Base-by-base conservation (phyloP, 768 basidiomycete genomes). In the Megacollybia marginata region DNA sequence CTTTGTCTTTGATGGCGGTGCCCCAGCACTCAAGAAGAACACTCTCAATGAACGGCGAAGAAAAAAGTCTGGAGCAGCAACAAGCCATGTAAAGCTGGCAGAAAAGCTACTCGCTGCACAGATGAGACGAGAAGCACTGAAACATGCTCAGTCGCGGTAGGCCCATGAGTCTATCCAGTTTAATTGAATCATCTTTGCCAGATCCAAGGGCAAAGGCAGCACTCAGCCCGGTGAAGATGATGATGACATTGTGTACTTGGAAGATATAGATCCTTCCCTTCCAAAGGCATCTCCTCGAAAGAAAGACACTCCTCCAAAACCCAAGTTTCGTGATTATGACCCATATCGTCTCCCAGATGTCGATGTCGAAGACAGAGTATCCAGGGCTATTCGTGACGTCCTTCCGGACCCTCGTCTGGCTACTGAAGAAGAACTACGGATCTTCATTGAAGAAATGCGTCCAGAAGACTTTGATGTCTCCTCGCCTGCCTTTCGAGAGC, bases 1-100 rank as follows among this genome's bases (percentile, higher is more conserved):
- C 33, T 99, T 99, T 60, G 94, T 99, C 11, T 99, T 99, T 60
- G 96, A 99, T 65, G 96, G 96, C 18, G 94, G 92, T 33, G 96
- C 95, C 3, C 96, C 96, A 3, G 79, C 71, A 10, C 65, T 99
- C 59, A 99, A 99, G 71, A 79, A 85, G 59, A 73, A 76, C 46
- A 98, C 96, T 3, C 84, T 99, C 94, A 79, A 78, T 33, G 92
- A 93, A 54, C 73, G 96, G 48, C 94, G 80, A 73, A 82, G 80
- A 62, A 91, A 92, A 76, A 98, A 95, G 73, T 79, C 73, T 46
- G 95, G 95, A 3, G 94, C 94, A 9, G 90, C 85, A 4, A 75
- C 79, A 1, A 94, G 81, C 59, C 91, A 95, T 69, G 80, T 74
- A 13, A 88, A 86, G 62, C 71, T 96, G 16, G 96, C 96, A 1